Evolutionary conservation across 441 rosid species (phyloP).

Genomic region (Gossypium davidsonii): DNA sequence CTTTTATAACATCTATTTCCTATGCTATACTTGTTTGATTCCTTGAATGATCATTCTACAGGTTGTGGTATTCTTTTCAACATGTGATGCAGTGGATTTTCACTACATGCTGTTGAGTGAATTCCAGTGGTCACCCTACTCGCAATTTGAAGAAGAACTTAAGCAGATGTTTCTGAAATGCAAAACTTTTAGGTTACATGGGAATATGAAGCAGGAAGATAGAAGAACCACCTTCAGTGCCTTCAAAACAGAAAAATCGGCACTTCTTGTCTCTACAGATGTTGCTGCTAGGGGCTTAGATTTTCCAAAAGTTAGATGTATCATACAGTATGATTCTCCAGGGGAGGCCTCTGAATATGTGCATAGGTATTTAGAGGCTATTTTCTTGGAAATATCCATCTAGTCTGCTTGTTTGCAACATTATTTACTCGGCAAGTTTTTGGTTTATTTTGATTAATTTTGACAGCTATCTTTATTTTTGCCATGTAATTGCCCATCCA

Average conservation of each 20-base stretch:
- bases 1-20: background rate
- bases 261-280: conserved; percentile 84
- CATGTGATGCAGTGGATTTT: conserved; percentile 95
- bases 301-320: conserved; percentile 84
- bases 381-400: conserved; percentile 1
- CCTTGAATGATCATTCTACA: conserved; percentile 28
- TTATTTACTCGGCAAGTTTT: background rate
- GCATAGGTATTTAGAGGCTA: conserved; percentile 53
- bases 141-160: conserved; percentile 34
- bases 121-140: conserved; percentile 57
- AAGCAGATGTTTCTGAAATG: conserved; percentile 53
- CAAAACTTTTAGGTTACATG: conserved; percentile 76
- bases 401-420: background rate
- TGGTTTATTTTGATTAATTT: background rate
- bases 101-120: conserved; percentile 66
- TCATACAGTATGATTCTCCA: conserved; percentile 92
- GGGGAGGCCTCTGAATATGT: conserved; percentile 99
- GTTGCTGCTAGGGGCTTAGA: conserved; percentile 93
- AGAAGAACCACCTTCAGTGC: conserved; percentile 68
- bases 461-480: background rate
- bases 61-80: conserved; percentile 96
- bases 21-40: background rate
- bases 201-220: conserved; percentile 92
- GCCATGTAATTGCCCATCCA: background rate
- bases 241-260: conserved; percentile 68